These are phyloP conservation scores for Dactylonectria estremocensis DNA, from an alignment of 2,329 filamentous ascomycete species.

Conservation along the genomic window DNA sequence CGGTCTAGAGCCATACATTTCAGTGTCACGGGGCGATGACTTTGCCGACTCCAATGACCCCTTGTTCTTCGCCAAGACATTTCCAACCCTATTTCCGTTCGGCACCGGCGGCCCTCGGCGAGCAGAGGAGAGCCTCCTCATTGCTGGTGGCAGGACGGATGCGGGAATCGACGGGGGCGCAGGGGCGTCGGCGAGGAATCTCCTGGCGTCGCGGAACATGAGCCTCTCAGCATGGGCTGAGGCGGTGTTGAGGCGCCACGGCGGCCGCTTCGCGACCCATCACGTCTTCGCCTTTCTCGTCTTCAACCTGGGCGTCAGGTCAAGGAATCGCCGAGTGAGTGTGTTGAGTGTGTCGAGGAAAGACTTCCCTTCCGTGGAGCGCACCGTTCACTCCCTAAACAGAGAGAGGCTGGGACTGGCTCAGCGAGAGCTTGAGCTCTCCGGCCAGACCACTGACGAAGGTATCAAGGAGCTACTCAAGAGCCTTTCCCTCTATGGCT, in stretches of 20 bases:
- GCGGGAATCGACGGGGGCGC: neutral
- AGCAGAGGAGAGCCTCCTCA: constrained; percentile 23
- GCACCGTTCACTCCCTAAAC: constrained; percentile 6
- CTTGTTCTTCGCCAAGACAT: constrained; percentile 34
- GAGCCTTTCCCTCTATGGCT: too few species aligned
- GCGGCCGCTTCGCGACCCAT: constrained; percentile 12
- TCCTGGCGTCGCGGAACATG: constrained; percentile 22
- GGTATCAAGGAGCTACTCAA: too few species aligned
- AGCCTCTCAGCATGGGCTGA: constrained; percentile 4
- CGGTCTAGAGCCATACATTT: constrained; percentile 15
- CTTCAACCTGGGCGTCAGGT: constrained; percentile 16
- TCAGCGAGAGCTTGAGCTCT: too few species aligned
- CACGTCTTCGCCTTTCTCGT: constrained; percentile 15
- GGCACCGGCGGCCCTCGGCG: constrained; percentile 27
- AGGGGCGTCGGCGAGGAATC: neutral
- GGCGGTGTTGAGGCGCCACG: constrained; percentile 4
- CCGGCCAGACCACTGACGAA: too few species aligned
- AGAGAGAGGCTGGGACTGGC: too few species aligned
- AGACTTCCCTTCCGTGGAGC: constrained; percentile 4
- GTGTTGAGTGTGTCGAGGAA: too few species aligned
- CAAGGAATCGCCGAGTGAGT: constrained; percentile 16
- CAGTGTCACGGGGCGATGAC: constrained; percentile 22
- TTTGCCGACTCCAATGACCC: constrained; percentile 32
- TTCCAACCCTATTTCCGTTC: constrained; percentile 32
- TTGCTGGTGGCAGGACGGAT: too few species aligned